These are phyloP conservation scores for Jaapia argillacea DNA, from an alignment of 768 basidiomycete genomes.

Conservation along the genomic window DNA sequence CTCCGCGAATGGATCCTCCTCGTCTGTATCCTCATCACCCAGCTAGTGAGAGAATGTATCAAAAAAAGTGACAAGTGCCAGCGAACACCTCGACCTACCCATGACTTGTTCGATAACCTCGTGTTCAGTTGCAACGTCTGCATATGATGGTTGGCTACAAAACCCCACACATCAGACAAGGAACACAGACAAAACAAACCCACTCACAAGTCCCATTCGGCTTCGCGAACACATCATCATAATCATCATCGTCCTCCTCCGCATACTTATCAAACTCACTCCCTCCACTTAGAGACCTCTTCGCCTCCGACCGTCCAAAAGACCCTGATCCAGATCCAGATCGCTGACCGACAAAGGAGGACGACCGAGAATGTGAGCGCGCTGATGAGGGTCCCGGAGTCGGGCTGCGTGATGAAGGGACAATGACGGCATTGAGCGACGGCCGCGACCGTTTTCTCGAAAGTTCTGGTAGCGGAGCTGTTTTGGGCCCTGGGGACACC, in stretches of 20 bases:
- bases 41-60: constrained; percentile 34
- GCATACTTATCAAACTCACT: constrained; percentile 78
- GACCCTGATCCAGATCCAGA: constrained; percentile 39
- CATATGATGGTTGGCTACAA: constrained; percentile 51
- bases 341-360: constrained; percentile 22
- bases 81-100: constrained; percentile 37
- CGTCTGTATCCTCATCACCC: constrained; percentile 77
- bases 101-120: constrained; percentile 80
- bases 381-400: constrained; percentile 16
- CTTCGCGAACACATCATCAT: constrained; percentile 91
- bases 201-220: constrained; percentile 55
- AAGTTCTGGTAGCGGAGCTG: constrained; percentile 56
- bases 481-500: constrained; percentile 45
- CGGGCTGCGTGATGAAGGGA: constrained; percentile 10
- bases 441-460: constrained; percentile 44
- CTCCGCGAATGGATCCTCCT: constrained; percentile 96
- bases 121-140: constrained; percentile 82
- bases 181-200: constrained; percentile 1
- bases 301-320: constrained; percentile 57
- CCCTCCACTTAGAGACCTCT: constrained; percentile 35
- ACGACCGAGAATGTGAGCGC: constrained; percentile 46
- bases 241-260: constrained; percentile 86
- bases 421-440: constrained; percentile 36
- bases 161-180: constrained; percentile 30
- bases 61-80: constrained; percentile 2